Base-by-base conservation (phyloP, 2,329 filamentous ascomycete species). In the Aschersonia sp. region DNA sequence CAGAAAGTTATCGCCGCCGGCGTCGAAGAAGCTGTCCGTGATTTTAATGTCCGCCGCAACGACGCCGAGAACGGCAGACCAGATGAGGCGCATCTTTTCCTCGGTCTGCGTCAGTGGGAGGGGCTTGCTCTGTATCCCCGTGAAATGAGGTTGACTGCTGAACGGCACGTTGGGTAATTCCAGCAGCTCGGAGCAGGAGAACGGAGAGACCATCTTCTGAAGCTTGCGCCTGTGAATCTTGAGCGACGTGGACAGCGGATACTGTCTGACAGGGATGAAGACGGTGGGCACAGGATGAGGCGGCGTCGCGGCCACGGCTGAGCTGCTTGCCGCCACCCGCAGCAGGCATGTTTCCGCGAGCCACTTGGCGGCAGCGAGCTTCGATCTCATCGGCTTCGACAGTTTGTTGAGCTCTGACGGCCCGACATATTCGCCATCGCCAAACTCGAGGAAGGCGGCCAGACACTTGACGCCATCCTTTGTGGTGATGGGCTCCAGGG, bases 181-280 rank as follows among this genome's bases (percentile, higher is more conserved):
- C 1, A 70, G 49, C 1, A 77, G 61, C 49, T 75, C 66, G 2
- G 67, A 59, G 4, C 64, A 65, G 0, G 68, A 67, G 7, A 74
- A 51, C 0, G 64, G 63, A 0, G 64, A 54, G 31, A 70, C 68
- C 50, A 70, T 63, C 51, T 65, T 69, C 48, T 71, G 69, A 5
- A 77, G 64, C 47, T 67, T 68, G 20, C 66, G 61, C 2, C 71
- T 65, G 52, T 76, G 70, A 41, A 76, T 65, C 53, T 77, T 73
- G 47, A 76, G 62, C 0, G 71, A 72, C 0, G 66, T 61, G 0
- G 72, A 75, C 29, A 75, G 55, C 0, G 74, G 74, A 28, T 77
- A 63, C 9, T 63, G 56, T 44, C 64, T 64, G 29, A 77, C 59
- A 0, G 74, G 73, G 3, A 78, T 64, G 45, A 71, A 76, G 2